Evolutionary conservation across 768 basidiomycete genomes (phyloP).

Genomic region (Russula emetica): DNA sequence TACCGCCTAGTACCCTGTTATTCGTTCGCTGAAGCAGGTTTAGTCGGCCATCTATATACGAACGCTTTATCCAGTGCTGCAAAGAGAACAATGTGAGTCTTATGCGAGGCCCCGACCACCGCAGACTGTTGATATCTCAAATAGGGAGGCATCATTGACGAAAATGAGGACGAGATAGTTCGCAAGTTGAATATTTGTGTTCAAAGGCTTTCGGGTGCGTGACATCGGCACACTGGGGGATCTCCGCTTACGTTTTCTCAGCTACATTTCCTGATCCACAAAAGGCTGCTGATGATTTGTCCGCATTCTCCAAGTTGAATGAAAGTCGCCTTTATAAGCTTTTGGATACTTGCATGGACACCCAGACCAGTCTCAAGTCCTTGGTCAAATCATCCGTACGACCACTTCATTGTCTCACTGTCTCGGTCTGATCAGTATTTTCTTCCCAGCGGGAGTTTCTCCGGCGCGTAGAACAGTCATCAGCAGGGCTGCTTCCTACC

Average conservation of each 20-base stretch:
- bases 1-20: constrained; percentile 21
- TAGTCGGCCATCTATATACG: constrained; percentile 67
- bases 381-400: constrained; percentile 74
- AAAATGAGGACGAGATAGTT: constrained; percentile 62
- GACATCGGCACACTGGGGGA: background rate
- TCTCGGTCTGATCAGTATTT: background rate
- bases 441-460: constrained; percentile 65
- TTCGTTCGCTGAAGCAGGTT: constrained; percentile 5
- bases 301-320: constrained; percentile 80
- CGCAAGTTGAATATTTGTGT: constrained; percentile 52
- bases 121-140: constrained; percentile 12
- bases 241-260: constrained; percentile 30
- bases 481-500: constrained; percentile 56
- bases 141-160: constrained; percentile 88
- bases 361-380: constrained; percentile 76
- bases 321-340: constrained; percentile 83
- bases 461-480: constrained; percentile 68
- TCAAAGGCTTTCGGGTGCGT: constrained; percentile 58
- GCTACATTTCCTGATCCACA: constrained; percentile 61
- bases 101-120: constrained; percentile 2
- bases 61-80: constrained; percentile 68
- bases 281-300: constrained; percentile 74
- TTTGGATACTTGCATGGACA: constrained; percentile 74
- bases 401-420: constrained; percentile 3
- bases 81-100: constrained; percentile 77